These are phyloP conservation scores for Isatis tinctoria DNA, from an alignment of 345 rosid species.

Conservation along the genomic window DNA sequence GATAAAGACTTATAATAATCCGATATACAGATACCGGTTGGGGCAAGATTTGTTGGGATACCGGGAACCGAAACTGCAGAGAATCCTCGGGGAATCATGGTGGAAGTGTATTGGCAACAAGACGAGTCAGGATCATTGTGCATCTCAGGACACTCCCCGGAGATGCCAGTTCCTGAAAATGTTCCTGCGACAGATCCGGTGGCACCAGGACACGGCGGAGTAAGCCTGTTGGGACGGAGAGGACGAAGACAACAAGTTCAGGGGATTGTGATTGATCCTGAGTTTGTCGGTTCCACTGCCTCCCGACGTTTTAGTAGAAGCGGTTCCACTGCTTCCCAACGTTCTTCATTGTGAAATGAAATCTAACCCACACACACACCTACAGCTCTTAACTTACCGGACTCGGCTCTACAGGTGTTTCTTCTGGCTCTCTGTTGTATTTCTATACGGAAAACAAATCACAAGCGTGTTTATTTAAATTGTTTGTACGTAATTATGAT, in stretches of 20 bases:
- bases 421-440: slow-evolving; percentile 2
- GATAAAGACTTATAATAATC: neutral
- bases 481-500: slow-evolving; percentile 12
- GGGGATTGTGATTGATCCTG: slow-evolving; percentile 60
- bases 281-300: slow-evolving; percentile 35
- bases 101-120: slow-evolving; percentile 89
- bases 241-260: slow-evolving; percentile 38
- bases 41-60: slow-evolving; percentile 71
- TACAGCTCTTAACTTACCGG: slow-evolving; percentile 1
- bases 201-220: slow-evolving; percentile 9
- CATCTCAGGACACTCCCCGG: slow-evolving; percentile 74
- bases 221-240: slow-evolving; percentile 32
- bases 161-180: slow-evolving; percentile 56
- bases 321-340: slow-evolving; percentile 29
- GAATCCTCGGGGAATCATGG: slow-evolving; percentile 74
- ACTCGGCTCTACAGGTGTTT: neutral
- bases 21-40: slow-evolving; percentile 67
- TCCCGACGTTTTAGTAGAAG: slow-evolving; percentile 19
- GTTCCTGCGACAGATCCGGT: slow-evolving; percentile 31
- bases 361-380: slow-evolving; percentile 7
- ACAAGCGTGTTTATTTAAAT: slow-evolving; percentile 5
- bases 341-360: slow-evolving; percentile 25
- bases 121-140: slow-evolving; percentile 84
- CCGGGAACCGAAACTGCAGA: slow-evolving; percentile 61
- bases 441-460: neutral